Percentiles rank a stretch among this genome's conserved stretches.
phyloP scores from a whole-genome alignment of 2,329 filamentous ascomycete genomes.

The Aspergillus pseudoviridinutans region DNA sequence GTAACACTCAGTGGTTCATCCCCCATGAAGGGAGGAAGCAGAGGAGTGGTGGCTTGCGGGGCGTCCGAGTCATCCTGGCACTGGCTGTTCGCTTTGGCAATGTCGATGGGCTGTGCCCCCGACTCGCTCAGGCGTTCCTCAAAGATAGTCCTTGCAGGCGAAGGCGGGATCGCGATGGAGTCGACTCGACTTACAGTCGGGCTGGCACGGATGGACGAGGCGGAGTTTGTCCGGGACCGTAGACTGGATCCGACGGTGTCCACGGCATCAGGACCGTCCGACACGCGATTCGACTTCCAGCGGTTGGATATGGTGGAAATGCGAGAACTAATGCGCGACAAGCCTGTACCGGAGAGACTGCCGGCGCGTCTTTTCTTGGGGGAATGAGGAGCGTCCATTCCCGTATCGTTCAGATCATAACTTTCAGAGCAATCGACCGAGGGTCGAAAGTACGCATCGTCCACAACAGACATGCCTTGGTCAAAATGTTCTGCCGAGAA shows the following conservation, averaged over 20 bases:
- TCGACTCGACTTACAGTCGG: constrained; percentile 44
- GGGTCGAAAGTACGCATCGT: constrained; percentile 25
- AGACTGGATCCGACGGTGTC: constrained; percentile 28
- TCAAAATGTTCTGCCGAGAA: constrained; percentile 33
- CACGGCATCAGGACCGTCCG: constrained; percentile 28
- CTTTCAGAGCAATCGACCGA: constrained; percentile 28
- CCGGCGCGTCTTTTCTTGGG: constrained; percentile 52
- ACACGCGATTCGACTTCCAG: constrained; percentile 37
- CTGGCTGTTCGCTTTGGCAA: constrained; percentile 50
- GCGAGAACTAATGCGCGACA: constrained; percentile 62
- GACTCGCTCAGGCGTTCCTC: constrained; percentile 51
- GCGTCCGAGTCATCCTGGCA: constrained; percentile 50
- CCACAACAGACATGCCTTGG: constrained; percentile 24
- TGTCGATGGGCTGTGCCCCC: constrained; percentile 49
- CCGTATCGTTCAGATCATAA: constrained; percentile 58
- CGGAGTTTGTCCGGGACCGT: constrained; percentile 41
- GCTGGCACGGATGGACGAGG: constrained; percentile 38
- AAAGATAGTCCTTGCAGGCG: constrained; percentile 61
- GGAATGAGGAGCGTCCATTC: constrained; percentile 55
- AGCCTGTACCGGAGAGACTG: constrained; percentile 45
- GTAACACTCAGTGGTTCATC: constrained; percentile 46
- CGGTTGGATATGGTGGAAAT: constrained; percentile 68
- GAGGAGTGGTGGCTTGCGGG: constrained; percentile 71
- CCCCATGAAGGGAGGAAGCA: constrained; percentile 76
- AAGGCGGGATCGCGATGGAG: constrained; percentile 52